Evolutionary conservation across 2,329 filamentous ascomycete species (phyloP).

Genomic region (Aspergillus novoparasiticus): DNA sequence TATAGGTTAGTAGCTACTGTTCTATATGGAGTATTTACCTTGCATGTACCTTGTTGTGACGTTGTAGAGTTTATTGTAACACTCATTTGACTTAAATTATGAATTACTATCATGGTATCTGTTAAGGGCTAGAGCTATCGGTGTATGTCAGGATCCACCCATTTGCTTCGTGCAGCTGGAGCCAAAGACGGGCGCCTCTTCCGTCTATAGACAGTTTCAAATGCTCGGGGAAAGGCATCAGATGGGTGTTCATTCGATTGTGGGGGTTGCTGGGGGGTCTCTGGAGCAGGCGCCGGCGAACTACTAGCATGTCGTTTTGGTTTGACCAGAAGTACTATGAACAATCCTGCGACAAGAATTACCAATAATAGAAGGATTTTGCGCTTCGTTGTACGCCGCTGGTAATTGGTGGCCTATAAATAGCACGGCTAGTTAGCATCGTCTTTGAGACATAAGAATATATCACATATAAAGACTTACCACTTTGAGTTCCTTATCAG

Average conservation of each 20-base stretch:
- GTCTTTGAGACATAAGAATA: background rate
- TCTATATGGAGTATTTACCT: background rate
- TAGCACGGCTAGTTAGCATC: constrained; percentile 8
- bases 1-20: background rate
- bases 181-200: constrained; percentile 26
- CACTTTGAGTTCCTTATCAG: constrained; percentile 87
- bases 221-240: constrained; percentile 20
- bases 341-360: constrained; percentile 79
- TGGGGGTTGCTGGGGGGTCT: constrained; percentile 20
- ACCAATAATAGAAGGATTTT: constrained; percentile 90
- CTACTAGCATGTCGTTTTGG: constrained; percentile 55
- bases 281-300: constrained; percentile 17
- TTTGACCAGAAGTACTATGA: constrained; percentile 82
- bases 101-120: constrained; percentile 27
- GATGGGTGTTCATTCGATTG: constrained; percentile 26
- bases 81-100: constrained; percentile 2
- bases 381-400: constrained; percentile 82
- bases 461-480: constrained; percentile 42
- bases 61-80: background rate
- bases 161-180: constrained; percentile 31
- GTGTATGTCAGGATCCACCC: constrained; percentile 40
- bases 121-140: constrained; percentile 26
- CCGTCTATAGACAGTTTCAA: constrained; percentile 25
- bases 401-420: constrained; percentile 73
- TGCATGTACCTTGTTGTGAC: background rate